These are phyloP conservation scores for Rhodotorula kratochvilovae DNA, from an alignment of 768 basidiomycete species.

Conservation along the genomic window DNA sequence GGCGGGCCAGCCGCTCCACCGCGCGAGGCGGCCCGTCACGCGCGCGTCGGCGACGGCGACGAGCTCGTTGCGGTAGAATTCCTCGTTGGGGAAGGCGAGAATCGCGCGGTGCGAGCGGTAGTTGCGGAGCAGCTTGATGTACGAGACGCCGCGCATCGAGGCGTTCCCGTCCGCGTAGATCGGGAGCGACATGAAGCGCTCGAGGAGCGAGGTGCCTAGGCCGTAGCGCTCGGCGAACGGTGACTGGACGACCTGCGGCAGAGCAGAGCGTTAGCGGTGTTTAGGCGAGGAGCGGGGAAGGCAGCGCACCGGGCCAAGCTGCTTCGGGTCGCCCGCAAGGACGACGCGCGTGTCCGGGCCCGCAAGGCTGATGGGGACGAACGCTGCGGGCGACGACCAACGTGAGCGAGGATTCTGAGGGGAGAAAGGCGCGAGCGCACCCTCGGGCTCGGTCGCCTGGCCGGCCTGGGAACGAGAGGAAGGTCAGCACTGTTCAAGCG, in stretches of 20 bases:
- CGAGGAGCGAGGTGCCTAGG: constrained; percentile 45
- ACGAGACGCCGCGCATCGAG: constrained; percentile 1
- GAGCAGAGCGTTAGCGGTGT: background rate
- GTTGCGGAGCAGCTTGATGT: constrained; percentile 42
- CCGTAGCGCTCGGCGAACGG: constrained; percentile 37
- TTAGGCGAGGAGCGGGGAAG: background rate
- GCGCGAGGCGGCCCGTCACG: too few relatives aligned
- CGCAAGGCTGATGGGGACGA: constrained; percentile 18
- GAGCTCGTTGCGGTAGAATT: constrained; percentile 47
- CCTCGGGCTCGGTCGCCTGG: constrained; percentile 21
- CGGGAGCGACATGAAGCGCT: constrained; percentile 45
- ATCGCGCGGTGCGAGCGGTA: constrained; percentile 47
- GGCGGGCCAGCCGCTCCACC: constrained; percentile 45
- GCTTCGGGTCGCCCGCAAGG: constrained; percentile 47
- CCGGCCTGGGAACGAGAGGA: constrained; percentile 8
- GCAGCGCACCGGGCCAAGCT: constrained; percentile 45
- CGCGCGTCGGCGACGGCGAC: too few relatives aligned
- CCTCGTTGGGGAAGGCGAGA: constrained; percentile 44
- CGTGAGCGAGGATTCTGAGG: too few relatives aligned
- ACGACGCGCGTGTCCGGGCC: constrained; percentile 34
- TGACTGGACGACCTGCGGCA: constrained; percentile 39
- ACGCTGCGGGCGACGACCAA: background rate
- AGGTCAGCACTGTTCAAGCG: background rate
- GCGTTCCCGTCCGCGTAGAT: constrained; percentile 34
- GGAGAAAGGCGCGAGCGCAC: constrained; percentile 1